phyloP scores from a whole-genome alignment of 257 asterid species.

The Primulina huaijiensis region DNA sequence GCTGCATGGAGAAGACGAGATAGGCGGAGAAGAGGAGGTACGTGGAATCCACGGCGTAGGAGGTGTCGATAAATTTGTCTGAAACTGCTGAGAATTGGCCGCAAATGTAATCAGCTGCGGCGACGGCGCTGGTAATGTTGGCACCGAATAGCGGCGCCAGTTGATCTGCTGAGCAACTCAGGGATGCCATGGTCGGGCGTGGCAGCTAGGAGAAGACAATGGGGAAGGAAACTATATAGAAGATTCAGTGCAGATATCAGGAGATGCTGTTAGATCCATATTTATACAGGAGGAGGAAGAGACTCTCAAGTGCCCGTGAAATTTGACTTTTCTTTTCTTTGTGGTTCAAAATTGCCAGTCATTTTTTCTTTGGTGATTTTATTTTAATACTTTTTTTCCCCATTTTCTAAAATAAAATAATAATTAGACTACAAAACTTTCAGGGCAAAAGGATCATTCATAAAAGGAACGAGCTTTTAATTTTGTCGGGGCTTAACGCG shows the following conservation, averaged over 20 bases:
- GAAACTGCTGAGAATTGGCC: slow-evolving; percentile 48
- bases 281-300: slow-evolving; percentile 26
- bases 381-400: too few species aligned
- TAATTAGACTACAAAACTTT: too few species aligned
- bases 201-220: not conserved
- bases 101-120: slow-evolving; percentile 68
- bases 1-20: slow-evolving; percentile 88
- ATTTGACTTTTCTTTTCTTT: slow-evolving; percentile 27
- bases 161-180: slow-evolving; percentile 40
- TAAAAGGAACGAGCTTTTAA: not conserved
- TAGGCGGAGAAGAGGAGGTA: slow-evolving; percentile 87
- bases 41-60: slow-evolving; percentile 71
- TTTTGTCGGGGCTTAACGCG: too few species aligned
- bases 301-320: not conserved
- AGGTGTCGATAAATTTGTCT: slow-evolving; percentile 45
- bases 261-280: not conserved
- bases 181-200: slow-evolving; percentile 36
- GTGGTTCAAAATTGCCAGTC: not conserved
- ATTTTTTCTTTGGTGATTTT: too few species aligned
- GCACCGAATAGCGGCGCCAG: slow-evolving; percentile 66
- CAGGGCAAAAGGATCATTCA: too few species aligned
- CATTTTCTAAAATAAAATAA: too few species aligned
- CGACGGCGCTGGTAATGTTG: slow-evolving; percentile 56
- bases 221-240: not conserved
- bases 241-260: not conserved